phyloP scores from a whole-genome alignment of 495 filamentous ascomycete species.

The Podospora conica region DNA sequence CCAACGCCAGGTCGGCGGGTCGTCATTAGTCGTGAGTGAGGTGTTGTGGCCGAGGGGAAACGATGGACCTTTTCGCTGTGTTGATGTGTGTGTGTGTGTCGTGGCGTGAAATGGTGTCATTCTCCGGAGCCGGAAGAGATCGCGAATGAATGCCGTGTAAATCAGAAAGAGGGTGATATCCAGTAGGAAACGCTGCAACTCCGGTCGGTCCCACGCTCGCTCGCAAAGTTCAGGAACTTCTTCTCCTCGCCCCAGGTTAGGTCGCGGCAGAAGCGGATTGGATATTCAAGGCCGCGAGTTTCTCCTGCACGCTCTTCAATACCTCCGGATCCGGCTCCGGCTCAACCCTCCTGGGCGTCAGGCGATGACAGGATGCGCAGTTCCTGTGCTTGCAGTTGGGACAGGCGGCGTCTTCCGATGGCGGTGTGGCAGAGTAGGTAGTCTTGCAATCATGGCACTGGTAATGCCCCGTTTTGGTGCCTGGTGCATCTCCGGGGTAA shows the following conservation, averaged over 20 bases:
- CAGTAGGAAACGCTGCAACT: slow-evolving; percentile 1
- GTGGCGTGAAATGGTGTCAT: slow-evolving; percentile 3
- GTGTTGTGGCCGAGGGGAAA: neutral
- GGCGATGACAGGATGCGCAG: slow-evolving; percentile 39
- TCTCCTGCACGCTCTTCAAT: slow-evolving; percentile 52
- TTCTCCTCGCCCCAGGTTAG: neutral
- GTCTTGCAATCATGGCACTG: slow-evolving; percentile 60
- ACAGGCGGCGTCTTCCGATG: slow-evolving; percentile 45
- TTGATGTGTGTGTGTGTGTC: neutral
- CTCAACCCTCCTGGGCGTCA: slow-evolving; percentile 53
- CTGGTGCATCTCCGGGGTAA: slow-evolving; percentile 62
- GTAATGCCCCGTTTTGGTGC: slow-evolving; percentile 46
- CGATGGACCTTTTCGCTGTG: neutral
- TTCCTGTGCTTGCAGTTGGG: slow-evolving; percentile 56
- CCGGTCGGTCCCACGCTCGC: neutral
- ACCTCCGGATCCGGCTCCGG: slow-evolving; percentile 61
- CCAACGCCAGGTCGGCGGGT: slow-evolving; percentile 8
- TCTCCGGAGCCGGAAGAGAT: slow-evolving; percentile 1
- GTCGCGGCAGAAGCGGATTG: neutral
- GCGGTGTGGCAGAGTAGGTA: slow-evolving; percentile 39
- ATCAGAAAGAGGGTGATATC: neutral
- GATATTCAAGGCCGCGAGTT: slow-evolving; percentile 41
- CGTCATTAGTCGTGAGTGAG: slow-evolving; percentile 10
- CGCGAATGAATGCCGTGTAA: slow-evolving; percentile 8
- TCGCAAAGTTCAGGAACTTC: neutral